These are phyloP conservation scores for Ramaria sp. DNA, from an alignment of 768 basidiomycete species.

Conservation along the genomic window DNA sequence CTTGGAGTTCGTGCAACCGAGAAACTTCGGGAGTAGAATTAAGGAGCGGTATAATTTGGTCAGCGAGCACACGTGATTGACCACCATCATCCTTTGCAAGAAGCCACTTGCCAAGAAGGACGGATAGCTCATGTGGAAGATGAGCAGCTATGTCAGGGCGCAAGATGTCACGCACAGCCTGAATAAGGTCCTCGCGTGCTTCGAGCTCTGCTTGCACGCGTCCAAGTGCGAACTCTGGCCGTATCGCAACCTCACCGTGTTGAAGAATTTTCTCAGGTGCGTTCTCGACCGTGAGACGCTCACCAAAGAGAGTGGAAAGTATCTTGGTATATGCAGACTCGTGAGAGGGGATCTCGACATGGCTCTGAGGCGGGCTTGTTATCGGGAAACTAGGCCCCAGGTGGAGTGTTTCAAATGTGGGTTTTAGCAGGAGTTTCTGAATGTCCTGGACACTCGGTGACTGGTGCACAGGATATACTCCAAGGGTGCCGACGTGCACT, in stretches of 20 bases:
- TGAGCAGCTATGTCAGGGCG: conserved; percentile 29
- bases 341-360: conserved; percentile 62
- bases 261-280: conserved; percentile 60
- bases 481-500: conserved; percentile 56
- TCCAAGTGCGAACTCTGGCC: conserved; percentile 92
- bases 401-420: conserved; percentile 26
- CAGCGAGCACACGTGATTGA: conserved; percentile 49
- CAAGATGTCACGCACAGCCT: conserved; percentile 55
- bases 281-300: conserved; percentile 77
- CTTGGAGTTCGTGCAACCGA: conserved; percentile 27
- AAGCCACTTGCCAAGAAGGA: conserved; percentile 70
- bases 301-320: conserved; percentile 66
- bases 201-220: conserved; percentile 78
- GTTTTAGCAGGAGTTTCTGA: conserved; percentile 38
- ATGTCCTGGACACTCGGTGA: conserved; percentile 33
- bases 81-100: conserved; percentile 57
- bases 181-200: conserved; percentile 55
- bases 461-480: conserved; percentile 24
- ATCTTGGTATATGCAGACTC: conserved; percentile 89
- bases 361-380: conserved; percentile 30
- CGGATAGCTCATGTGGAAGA: conserved; percentile 48
- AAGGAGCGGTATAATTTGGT: conserved; percentile 42
- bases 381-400: conserved; percentile 31
- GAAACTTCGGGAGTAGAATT: conserved; percentile 30
- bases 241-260: conserved; percentile 69